phyloP scores from a whole-genome alignment of 192 early-diverging fungal species.

The Coemansia sp. region DNA sequence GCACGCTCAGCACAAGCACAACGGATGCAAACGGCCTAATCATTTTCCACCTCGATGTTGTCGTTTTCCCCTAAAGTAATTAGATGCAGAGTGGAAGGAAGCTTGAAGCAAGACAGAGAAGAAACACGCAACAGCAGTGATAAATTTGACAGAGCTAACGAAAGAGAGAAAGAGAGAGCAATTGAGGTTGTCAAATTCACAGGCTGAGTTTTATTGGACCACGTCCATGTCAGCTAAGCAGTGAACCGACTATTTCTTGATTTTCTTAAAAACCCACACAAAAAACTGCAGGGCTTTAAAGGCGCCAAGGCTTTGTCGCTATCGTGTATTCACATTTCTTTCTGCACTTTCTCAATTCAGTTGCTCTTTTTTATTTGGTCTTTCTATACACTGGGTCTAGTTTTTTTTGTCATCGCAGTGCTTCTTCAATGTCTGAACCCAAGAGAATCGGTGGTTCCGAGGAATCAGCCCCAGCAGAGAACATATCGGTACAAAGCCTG shows the following conservation, averaged over 20 bases:
- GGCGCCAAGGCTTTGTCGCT: too few species aligned
- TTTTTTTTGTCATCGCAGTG: not conserved
- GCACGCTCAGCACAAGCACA: constrained; percentile 26
- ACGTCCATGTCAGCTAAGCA: too few species aligned
- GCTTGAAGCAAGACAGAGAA: not conserved
- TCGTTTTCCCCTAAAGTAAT: not conserved
- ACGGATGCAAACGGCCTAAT: constrained; percentile 26
- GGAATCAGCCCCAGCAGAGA: not conserved
- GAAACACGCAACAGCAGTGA: not conserved
- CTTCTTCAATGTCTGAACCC: not conserved
- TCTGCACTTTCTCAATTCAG: not conserved
- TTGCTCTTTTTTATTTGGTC: not conserved
- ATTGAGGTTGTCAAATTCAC: too few species aligned
- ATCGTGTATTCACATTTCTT: not conserved
- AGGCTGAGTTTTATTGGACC: too few species aligned
- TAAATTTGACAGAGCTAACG: not conserved
- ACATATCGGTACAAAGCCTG: not conserved
- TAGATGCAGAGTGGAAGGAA: constrained; percentile 1
- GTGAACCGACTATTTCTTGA: too few species aligned
- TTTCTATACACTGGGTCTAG: not conserved
- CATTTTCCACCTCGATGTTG: constrained; percentile 19
- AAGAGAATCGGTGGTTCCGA: not conserved
- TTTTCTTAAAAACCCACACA: too few species aligned
- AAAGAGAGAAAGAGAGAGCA: not conserved
- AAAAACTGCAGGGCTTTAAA: too few species aligned